Conservation (phyloP, 768 basidiomycete genomes). For the Melanogaster broomeanus region DNA sequence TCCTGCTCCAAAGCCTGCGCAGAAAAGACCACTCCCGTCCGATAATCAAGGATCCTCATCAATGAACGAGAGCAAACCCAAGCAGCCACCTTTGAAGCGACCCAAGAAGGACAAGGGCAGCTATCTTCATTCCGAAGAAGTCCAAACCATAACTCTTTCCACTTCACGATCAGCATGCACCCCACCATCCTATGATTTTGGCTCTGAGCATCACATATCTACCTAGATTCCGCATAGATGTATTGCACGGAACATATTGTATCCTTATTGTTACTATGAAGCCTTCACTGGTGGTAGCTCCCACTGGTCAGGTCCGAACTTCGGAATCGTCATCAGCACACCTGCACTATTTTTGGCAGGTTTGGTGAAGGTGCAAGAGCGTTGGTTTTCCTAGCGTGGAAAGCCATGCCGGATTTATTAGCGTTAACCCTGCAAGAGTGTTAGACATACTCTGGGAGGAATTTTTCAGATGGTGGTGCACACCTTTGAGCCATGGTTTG, state of each 20-base stretch:
- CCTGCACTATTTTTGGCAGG: conserved; percentile 71
- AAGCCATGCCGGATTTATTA: conserved; percentile 88
- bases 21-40: conserved; percentile 20
- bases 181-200: neutral
- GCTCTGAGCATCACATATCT: neutral
- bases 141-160: conserved; percentile 28
- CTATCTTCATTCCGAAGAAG: conserved; percentile 70
- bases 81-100: conserved; percentile 31
- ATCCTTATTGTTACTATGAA: conserved; percentile 20
- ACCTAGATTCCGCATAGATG: conserved; percentile 9
- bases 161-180: neutral
- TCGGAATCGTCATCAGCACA: conserved; percentile 73
- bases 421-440: conserved; percentile 62
- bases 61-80: conserved; percentile 21
- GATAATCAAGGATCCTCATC: conserved; percentile 19
- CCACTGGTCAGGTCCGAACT: conserved; percentile 85
- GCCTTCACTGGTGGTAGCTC: conserved; percentile 68
- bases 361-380: conserved; percentile 88
- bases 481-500: conserved; percentile 80
- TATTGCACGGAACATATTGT: conserved; percentile 11
- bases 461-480: conserved; percentile 8
- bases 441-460: conserved; percentile 2
- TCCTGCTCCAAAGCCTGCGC: conserved; percentile 6
- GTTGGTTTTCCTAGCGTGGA: conserved; percentile 74
- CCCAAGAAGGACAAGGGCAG: conserved; percentile 35